Conservation (phyloP, 345 rosid species). For the Gossypium sturtianum region DNA sequence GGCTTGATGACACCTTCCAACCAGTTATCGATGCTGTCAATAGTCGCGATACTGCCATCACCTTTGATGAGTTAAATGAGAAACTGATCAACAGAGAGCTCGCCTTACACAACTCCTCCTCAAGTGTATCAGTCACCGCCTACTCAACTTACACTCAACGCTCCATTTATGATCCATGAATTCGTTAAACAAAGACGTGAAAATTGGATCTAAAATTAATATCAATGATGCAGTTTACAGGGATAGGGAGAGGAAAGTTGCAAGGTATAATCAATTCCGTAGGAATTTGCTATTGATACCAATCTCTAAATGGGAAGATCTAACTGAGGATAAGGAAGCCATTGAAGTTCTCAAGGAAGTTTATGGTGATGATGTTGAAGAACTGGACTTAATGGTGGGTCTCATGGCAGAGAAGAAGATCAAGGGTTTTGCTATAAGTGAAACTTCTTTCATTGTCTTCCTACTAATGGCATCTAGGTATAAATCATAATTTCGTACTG, state of each 20-base stretch:
- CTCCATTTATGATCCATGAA: background rate
- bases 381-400: conserved; percentile 48
- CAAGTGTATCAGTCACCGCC: too few relatives aligned
- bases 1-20: too few relatives aligned
- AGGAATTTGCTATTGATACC: conserved; percentile 32
- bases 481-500: background rate
- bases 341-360: conserved; percentile 36
- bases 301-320: too few relatives aligned
- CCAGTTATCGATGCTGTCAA: too few relatives aligned
- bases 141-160: too few relatives aligned
- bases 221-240: conserved; percentile 14
- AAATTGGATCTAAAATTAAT: background rate
- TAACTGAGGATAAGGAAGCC: conserved; percentile 16
- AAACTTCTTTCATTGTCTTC: conserved; percentile 50
- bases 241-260: conserved; percentile 28
- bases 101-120: too few relatives aligned
- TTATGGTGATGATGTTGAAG: conserved; percentile 44
- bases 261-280: conserved; percentile 53
- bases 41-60: too few relatives aligned
- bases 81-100: too few relatives aligned
- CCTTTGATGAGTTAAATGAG: too few relatives aligned
- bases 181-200: background rate
- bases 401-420: conserved; percentile 64
- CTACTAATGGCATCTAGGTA: conserved; percentile 55
- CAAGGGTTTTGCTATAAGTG: conserved; percentile 62